Percentiles rank a stretch among this genome's conserved stretches.
phyloP scores from a whole-genome alignment of 1,284 basidiomycete genomes.

The Trametes hirsuta region DNA sequence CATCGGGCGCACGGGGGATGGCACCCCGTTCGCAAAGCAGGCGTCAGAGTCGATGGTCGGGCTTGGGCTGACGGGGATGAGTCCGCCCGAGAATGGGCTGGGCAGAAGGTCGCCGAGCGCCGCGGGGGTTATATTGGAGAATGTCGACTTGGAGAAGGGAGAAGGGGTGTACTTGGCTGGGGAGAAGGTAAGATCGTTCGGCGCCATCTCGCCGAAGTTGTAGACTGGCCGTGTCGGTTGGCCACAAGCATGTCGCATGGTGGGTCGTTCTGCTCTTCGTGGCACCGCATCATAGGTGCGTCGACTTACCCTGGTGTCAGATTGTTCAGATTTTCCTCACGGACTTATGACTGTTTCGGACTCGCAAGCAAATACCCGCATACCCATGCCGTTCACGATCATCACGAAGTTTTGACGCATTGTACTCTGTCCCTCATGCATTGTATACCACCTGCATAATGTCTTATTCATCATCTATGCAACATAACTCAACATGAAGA shows the following conservation, averaged over 20 bases:
- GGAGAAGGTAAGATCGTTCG: constrained; percentile 14
- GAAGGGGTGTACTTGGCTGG: constrained; percentile 22
- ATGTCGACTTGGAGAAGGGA: constrained; percentile 29
- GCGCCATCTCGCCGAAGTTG: constrained; percentile 28
- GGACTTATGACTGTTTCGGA: neutral
- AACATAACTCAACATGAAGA: neutral
- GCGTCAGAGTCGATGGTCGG: constrained; percentile 27
- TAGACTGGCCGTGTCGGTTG: neutral
- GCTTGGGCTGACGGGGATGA: constrained; percentile 27
- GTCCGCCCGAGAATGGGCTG: constrained; percentile 6
- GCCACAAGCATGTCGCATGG: neutral
- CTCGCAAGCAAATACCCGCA: constrained; percentile 6
- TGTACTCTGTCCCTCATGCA: neutral
- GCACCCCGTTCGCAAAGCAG: constrained; percentile 18
- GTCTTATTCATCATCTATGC: neutral
- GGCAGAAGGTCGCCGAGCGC: constrained; percentile 16
- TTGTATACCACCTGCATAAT: constrained; percentile 3
- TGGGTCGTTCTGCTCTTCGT: too few species aligned
- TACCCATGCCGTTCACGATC: constrained; percentile 3
- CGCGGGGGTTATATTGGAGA: constrained; percentile 24
- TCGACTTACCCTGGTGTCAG: neutral
- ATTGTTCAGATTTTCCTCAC: neutral
- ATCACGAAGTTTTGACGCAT: constrained; percentile 12
- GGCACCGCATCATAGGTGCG: too few species aligned
- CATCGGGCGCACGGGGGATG: constrained; percentile 16